phyloP scores from a whole-genome alignment of 1,284 basidiomycete species.

The Testicularia cyperi region DNA sequence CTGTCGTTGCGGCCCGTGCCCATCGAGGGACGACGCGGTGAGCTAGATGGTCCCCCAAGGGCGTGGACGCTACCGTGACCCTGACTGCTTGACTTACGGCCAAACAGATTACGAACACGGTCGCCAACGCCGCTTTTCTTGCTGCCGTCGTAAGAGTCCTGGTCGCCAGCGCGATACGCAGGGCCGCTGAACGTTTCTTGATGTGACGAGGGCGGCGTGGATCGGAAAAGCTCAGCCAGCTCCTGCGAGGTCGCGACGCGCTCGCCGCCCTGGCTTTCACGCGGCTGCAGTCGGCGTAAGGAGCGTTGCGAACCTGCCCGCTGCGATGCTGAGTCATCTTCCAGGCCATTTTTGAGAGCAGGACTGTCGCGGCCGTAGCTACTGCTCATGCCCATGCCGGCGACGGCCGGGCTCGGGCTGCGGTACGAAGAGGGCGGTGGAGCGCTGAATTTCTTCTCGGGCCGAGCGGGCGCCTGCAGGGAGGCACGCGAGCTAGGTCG shows the following conservation, averaged over 20 bases:
- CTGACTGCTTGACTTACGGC: conserved; percentile 32
- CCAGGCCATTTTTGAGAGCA: too few relatives aligned
- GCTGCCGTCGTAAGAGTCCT: conserved; percentile 3
- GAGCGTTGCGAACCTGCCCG: conserved; percentile 4
- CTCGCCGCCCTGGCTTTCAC: conserved; percentile 16
- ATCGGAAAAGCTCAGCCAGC: conserved; percentile 41
- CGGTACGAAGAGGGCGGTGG: conserved; percentile 39
- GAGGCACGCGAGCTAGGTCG: conserved; percentile 22
- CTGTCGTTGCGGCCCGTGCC: conserved; percentile 12
- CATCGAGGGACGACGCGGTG: conserved; percentile 7
- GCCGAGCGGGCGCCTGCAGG: conserved; percentile 16
- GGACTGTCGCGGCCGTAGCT: not conserved
- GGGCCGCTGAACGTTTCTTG: conserved; percentile 13
- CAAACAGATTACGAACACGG: conserved; percentile 35
- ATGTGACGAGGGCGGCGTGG: conserved; percentile 34
- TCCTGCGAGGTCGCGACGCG: conserved; percentile 16
- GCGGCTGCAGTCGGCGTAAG: conserved; percentile 27
- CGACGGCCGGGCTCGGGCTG: conserved; percentile 19
- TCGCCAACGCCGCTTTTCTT: conserved; percentile 30
- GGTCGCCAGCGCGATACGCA: conserved; percentile 8
- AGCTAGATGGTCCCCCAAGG: too few relatives aligned
- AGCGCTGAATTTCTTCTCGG: conserved; percentile 18
- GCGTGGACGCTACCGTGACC: conserved; percentile 12
- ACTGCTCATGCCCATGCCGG: too few relatives aligned
- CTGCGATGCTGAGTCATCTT: too few relatives aligned